phyloP scores from a whole-genome alignment of 2,329 filamentous ascomycete genomes.

The Aureobasidium musti region DNA sequence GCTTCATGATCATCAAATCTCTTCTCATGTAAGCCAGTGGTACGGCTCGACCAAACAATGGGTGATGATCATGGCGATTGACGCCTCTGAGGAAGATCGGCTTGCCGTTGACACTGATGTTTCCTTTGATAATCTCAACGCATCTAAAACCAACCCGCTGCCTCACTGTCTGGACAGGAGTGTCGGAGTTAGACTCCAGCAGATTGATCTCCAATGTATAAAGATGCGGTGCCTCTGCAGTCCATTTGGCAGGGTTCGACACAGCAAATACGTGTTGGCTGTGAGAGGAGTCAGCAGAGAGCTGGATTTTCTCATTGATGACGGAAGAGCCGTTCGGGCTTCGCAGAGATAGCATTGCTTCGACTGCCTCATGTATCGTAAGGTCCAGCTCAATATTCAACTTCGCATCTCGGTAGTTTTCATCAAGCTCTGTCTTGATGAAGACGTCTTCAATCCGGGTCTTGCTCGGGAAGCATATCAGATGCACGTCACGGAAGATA shows the following conservation, averaged over 20 bases:
- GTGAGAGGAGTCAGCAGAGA: conserved; percentile 35
- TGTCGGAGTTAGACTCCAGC: conserved; percentile 39
- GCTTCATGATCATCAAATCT: conserved; percentile 69
- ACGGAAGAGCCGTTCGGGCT: conserved; percentile 2
- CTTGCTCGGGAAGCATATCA: conserved; percentile 58
- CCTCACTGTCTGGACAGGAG: conserved; percentile 45
- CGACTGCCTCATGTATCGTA: conserved; percentile 43
- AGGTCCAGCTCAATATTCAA: conserved; percentile 52
- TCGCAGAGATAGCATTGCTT: conserved; percentile 12
- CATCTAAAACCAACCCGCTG: conserved; percentile 65
- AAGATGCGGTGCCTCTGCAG: conserved; percentile 65
- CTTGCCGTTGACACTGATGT: conserved; percentile 64
- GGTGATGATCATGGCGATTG: conserved; percentile 72
- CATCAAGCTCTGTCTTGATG: conserved; percentile 57
- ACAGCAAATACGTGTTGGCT: conserved; percentile 42
- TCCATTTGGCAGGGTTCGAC: conserved; percentile 64
- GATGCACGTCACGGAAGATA: conserved; percentile 67
- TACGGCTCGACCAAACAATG: conserved; percentile 62
- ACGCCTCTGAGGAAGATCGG: conserved; percentile 64
- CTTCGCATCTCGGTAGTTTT: conserved; percentile 53
- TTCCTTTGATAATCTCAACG: conserved; percentile 62
- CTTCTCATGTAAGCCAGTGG: conserved; percentile 62
- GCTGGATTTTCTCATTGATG: conserved; percentile 35
- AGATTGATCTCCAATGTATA: conserved; percentile 52
- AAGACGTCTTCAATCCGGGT: conserved; percentile 60